Percentiles rank a stretch among this genome's conserved stretches.
Conservation (phyloP, 2,329 filamentous ascomycete species). For the Venturia aucupariae region DNA sequence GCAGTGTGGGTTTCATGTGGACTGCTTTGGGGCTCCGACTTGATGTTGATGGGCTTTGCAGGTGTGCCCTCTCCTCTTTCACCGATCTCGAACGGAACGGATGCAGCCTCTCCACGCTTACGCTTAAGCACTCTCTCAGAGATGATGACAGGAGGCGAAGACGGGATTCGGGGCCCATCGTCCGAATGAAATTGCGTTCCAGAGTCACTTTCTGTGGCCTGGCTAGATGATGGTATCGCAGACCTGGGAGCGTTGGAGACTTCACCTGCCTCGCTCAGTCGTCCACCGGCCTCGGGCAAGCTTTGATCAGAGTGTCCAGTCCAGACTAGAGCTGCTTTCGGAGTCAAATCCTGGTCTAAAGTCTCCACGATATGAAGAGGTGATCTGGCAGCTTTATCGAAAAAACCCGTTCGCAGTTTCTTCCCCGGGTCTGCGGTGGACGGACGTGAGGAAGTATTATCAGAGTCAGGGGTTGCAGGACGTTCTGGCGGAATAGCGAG, state of each 20-base stretch:
- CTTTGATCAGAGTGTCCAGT: slow-evolving; percentile 1
- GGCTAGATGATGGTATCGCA: slow-evolving; percentile 28
- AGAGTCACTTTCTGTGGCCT: slow-evolving; percentile 34
- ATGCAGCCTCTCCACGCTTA: neutral
- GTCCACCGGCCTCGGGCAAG: neutral
- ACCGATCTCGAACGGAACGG: neutral
- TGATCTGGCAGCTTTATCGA: neutral
- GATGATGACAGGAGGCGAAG: neutral
- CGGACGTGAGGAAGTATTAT: neutral
- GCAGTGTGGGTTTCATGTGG: neutral
- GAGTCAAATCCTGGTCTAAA: neutral
- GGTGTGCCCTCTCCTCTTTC: slow-evolving; percentile 4
- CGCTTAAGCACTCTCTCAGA: neutral
- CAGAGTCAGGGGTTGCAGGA: neutral
- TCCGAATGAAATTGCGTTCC: slow-evolving; percentile 17
- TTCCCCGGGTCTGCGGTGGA: neutral
- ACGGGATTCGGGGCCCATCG: neutral
- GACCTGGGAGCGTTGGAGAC: neutral
- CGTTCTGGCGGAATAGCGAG: neutral
- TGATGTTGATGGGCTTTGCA: slow-evolving; percentile 7
- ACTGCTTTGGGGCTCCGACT: slow-evolving; percentile 4
- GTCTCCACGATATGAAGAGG: slow-evolving; percentile 2
- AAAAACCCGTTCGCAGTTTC: neutral
- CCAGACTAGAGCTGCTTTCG: neutral
- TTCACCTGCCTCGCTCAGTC: neutral